Evolutionary conservation across 257 asterid species (phyloP).

Genomic region (Coffea eugenioides): DNA sequence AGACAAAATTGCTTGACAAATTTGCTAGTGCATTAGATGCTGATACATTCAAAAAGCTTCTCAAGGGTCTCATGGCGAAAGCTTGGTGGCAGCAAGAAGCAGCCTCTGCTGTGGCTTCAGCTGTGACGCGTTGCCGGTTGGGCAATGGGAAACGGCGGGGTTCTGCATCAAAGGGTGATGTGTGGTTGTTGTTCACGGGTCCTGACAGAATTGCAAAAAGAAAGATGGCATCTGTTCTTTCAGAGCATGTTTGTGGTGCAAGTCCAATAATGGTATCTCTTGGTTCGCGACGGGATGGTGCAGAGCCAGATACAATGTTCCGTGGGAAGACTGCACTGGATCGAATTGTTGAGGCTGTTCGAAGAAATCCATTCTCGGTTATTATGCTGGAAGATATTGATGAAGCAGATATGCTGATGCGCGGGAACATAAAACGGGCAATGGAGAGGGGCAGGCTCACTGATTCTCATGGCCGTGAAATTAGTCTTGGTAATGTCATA

Average conservation of each 20-base stretch:
- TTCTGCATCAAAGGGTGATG: constrained; percentile 62
- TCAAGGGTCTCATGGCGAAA: constrained; percentile 79
- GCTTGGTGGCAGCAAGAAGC: constrained; percentile 99
- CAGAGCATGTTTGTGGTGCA: constrained; percentile 67
- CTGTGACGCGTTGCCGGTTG: constrained; percentile 60
- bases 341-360: constrained; percentile 74
- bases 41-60: constrained; percentile 72
- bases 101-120: constrained; percentile 67
- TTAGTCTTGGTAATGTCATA: constrained; percentile 71
- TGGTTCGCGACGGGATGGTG: constrained; percentile 53
- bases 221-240: constrained; percentile 75
- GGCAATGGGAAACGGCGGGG: constrained; percentile 62
- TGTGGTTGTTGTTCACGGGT: constrained; percentile 84
- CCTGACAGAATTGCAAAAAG: constrained; percentile 82
- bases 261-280: constrained; percentile 50
- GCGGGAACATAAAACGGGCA: constrained; percentile 61
- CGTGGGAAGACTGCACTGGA: constrained; percentile 83
- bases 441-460: constrained; percentile 71
- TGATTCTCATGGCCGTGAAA: constrained; percentile 87
- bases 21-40: constrained; percentile 59
- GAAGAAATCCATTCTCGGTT: constrained; percentile 71
- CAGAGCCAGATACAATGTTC: constrained; percentile 38
- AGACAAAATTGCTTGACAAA: constrained; percentile 51
- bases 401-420: constrained; percentile 61
- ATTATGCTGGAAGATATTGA: constrained; percentile 81